Evolutionary conservation across 2,329 filamentous ascomycete species (phyloP).

Genomic region (Fusarium newnesense): DNA sequence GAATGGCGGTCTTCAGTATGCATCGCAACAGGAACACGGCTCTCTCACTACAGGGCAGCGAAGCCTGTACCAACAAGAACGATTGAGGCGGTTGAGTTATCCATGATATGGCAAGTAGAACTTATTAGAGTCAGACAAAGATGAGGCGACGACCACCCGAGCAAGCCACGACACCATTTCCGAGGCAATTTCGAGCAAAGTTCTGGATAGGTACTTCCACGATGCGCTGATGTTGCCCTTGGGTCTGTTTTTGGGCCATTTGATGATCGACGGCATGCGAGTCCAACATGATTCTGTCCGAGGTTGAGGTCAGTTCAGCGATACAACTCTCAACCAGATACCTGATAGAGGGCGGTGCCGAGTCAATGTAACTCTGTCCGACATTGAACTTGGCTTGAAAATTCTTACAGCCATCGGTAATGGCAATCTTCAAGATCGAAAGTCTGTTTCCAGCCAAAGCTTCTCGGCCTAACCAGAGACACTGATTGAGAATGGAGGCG

Average conservation of each 20-base stretch:
- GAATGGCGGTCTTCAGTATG: background rate
- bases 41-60: background rate
- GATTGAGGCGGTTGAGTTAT: slow-evolving; percentile 15
- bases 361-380: background rate
- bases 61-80: background rate
- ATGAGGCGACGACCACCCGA: background rate
- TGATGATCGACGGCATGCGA: background rate
- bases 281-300: background rate
- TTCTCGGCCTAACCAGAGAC: background rate
- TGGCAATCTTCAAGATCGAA: background rate
- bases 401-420: background rate
- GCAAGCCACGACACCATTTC: background rate
- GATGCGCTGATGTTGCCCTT: background rate
- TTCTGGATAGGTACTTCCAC: background rate
- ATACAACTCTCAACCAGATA: background rate
- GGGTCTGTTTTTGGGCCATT: background rate
- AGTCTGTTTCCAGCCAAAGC: background rate
- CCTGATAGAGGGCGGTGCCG: background rate
- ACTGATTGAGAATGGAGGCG: slow-evolving; percentile 22
- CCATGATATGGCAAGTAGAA: background rate
- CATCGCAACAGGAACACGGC: background rate
- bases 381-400: background rate
- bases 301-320: background rate
- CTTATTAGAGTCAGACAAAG: background rate
- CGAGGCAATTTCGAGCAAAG: background rate